phyloP scores from a whole-genome alignment of 768 basidiomycete species.

The Russula ochroleuca region DNA sequence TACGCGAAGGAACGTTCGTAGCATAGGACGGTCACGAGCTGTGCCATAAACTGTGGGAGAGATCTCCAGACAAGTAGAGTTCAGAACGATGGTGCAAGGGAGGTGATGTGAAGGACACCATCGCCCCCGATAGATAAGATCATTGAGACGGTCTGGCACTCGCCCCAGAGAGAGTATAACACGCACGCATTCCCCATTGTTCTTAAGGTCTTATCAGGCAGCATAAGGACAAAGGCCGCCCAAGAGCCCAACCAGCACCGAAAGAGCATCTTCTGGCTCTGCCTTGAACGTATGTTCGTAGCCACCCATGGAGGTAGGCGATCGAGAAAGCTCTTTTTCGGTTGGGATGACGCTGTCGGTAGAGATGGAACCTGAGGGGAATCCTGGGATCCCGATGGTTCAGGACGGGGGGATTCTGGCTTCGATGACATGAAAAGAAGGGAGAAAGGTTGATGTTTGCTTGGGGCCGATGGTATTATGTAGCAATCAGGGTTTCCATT shows the following conservation, averaged over 20 bases:
- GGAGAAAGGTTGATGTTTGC: background rate
- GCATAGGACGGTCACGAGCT: background rate
- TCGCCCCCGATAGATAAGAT: background rate
- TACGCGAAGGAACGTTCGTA: background rate
- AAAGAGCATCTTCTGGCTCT: slow-evolving; percentile 38
- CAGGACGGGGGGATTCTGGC: slow-evolving; percentile 1
- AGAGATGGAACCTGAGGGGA: background rate
- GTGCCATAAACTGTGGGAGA: no score
- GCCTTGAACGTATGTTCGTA: slow-evolving; percentile 36
- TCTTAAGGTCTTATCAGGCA: slow-evolving; percentile 39
- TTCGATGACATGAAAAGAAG: slow-evolving; percentile 15
- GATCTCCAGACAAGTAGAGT: background rate
- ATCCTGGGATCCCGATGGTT: background rate
- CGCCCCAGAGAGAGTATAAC: background rate
- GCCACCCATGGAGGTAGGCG: slow-evolving; percentile 40
- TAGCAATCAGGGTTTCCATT: background rate
- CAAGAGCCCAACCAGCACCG: slow-evolving; percentile 43
- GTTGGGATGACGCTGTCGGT: background rate
- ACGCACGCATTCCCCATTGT: slow-evolving; percentile 43
- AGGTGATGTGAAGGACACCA: background rate
- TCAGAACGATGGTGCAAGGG: background rate
- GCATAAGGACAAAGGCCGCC: slow-evolving; percentile 39
- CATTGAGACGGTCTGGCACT: background rate
- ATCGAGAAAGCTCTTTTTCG: slow-evolving; percentile 26
- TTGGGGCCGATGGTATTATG: background rate